Evolutionary conservation across 192 early-diverging fungal species (phyloP).

Genomic region (Funneliformis mosseae): DNA sequence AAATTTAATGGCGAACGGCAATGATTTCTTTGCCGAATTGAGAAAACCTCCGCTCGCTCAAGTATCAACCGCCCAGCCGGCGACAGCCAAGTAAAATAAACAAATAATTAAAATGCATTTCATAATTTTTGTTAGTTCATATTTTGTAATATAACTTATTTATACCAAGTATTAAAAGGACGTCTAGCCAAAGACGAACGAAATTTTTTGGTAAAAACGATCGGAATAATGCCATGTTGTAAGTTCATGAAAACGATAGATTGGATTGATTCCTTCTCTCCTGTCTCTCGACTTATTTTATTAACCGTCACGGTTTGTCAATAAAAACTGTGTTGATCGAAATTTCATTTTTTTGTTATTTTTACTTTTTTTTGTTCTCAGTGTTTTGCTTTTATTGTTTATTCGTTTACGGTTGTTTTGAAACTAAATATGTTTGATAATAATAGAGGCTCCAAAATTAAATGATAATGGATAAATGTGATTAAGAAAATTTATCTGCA

Average conservation of each 20-base stretch:
- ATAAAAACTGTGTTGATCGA: too few relatives aligned
- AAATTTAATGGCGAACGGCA: conserved; percentile 32
- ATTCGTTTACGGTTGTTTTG: too few relatives aligned
- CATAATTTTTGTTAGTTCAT: conserved; percentile 30
- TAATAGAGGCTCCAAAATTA: too few relatives aligned
- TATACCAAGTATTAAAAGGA: conserved; percentile 29
- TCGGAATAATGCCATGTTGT: conserved; percentile 2
- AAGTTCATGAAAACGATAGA: neutral
- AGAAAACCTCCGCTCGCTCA: conserved; percentile 17
- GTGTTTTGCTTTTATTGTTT: too few relatives aligned
- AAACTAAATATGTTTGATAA: too few relatives aligned
- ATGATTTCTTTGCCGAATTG: conserved; percentile 33
- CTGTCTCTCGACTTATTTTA: too few relatives aligned
- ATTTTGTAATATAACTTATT: conserved; percentile 31
- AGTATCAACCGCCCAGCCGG: conserved; percentile 15
- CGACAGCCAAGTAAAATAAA: conserved; percentile 34
- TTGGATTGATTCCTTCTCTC: too few relatives aligned
- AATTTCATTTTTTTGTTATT: too few relatives aligned
- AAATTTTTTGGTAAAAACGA: conserved; percentile 15
- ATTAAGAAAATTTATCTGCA: too few relatives aligned
- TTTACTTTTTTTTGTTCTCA: too few relatives aligned
- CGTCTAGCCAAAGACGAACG: conserved; percentile 22
- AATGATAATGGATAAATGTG: too few relatives aligned
- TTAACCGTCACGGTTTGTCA: too few relatives aligned
- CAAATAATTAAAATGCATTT: conserved; percentile 17